Base-by-base conservation (phyloP, 2,329 filamentous ascomycete species). In the Rasamsonia emersonii region DNA sequence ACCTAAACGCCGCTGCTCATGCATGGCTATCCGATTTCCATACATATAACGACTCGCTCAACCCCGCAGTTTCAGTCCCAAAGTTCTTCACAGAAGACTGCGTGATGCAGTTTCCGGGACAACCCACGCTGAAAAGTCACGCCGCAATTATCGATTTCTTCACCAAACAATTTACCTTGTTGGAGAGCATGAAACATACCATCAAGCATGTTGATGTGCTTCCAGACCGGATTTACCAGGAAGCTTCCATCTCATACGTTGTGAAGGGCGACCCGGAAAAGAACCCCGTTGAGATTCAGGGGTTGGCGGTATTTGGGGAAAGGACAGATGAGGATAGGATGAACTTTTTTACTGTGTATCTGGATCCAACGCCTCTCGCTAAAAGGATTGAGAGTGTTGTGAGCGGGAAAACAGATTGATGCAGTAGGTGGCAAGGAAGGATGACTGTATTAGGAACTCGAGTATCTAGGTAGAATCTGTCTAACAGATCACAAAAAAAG, bases 151-250 rank as follows among this genome's bases (percentile, higher is more conserved):
- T 32, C n/a, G n/a, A 15, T 14, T 33, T 32, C 24, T 29, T 36
- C 30, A 25, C 25, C 25, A 20, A 9, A 11, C 34, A 36, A 13
- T 32, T 24, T 7, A 18, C 25, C 9, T 7, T 15, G 13, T n/a
- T 36, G 30, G 30, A 36, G 10, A 32, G 29, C 9, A 36, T 36
- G 34, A 21, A 36, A 18, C 34, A 36, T 24, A 36, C 28, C 9
- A 36, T 36, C 20, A 36, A 29, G 13, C 34, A 28, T 17, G 34
- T 36, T 11, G 34, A 36, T 18, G 34, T 36, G 15, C 29, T 36
- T 7, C 17, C 30, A 4, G 34, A 36, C 15, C 34, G 34, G 5
- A 36, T 36, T 13, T 36, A 36, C 26, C 34, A 36, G 21, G 34
- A 36, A 26, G 34, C 34, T 3, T 20, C 28, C 16, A 36, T 36